These are phyloP conservation scores for Borealophlyctis nickersoniae DNA, from an alignment of 192 early-diverging fungal species.

Conservation along the genomic window DNA sequence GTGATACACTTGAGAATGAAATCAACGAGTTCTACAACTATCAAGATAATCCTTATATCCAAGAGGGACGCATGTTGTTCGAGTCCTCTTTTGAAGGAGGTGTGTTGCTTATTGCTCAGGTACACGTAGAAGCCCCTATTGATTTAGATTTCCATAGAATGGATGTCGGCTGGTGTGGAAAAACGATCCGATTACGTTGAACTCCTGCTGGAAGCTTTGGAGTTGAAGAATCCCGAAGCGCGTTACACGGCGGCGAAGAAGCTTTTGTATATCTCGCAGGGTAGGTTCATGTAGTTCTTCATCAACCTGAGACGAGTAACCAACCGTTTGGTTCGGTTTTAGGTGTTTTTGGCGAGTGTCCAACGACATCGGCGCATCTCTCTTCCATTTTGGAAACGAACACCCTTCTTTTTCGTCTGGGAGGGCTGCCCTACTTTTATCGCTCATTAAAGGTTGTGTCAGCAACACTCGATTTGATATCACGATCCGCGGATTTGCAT, in stretches of 20 bases:
- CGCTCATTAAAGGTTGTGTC: conserved; percentile 57
- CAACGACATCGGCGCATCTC: conserved; percentile 44
- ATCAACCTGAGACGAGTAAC: neutral
- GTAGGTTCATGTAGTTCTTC: conserved; percentile 33
- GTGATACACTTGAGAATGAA: conserved; percentile 43
- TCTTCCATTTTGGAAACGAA: conserved; percentile 57
- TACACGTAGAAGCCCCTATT: neutral
- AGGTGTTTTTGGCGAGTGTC: conserved; percentile 36
- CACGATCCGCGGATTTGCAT: conserved; percentile 16
- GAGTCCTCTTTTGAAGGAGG: conserved; percentile 20
- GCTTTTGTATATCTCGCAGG: conserved; percentile 67
- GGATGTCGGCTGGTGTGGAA: conserved; percentile 7
- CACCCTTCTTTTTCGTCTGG: conserved; percentile 52
- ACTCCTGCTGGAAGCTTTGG: conserved; percentile 57
- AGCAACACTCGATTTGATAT: conserved; percentile 44
- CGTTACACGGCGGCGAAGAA: conserved; percentile 52
- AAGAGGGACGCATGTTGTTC: conserved; percentile 31
- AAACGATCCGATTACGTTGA: conserved; percentile 35
- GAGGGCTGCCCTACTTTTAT: conserved; percentile 56
- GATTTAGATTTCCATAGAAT: no score
- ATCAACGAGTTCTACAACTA: conserved; percentile 52
- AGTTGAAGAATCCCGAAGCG: conserved; percentile 43
- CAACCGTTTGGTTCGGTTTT: neutral
- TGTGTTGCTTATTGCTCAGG: neutral
- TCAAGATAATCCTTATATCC: conserved; percentile 31